Evolutionary conservation across 1,139 yeast species (phyloP).

Genomic region (Taphrina populina): DNA sequence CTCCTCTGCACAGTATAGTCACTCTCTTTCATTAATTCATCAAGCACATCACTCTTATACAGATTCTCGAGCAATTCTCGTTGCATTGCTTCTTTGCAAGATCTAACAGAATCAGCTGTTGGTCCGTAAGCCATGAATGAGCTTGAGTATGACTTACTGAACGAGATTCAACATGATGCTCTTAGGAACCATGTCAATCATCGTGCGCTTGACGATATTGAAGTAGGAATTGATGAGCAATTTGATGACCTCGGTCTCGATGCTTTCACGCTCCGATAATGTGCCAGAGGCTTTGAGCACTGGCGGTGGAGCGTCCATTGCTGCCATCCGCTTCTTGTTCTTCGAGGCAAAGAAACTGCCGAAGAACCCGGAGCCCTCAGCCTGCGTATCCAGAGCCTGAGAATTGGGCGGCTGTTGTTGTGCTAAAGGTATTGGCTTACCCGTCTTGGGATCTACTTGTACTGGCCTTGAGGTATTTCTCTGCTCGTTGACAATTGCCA

Average conservation of each 20-base stretch:
- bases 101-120: conserved; percentile 14
- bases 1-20: conserved; percentile 92
- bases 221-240: conserved; percentile 85
- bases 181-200: conserved; percentile 90
- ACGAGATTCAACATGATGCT: conserved; percentile 92
- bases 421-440: conserved; percentile 53
- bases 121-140: conserved; percentile 1
- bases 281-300: conserved; percentile 92
- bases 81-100: conserved; percentile 82
- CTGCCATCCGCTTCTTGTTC: conserved; percentile 89
- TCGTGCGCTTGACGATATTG: conserved; percentile 88
- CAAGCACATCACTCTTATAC: conserved; percentile 72
- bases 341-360: conserved; percentile 92
- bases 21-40: conserved; percentile 81
- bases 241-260: conserved; percentile 96
- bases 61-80: conserved; percentile 83
- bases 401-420: conserved; percentile 35
- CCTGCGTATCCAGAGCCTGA: conserved; percentile 38
- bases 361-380: conserved; percentile 65
- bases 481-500: conserved; percentile 90
- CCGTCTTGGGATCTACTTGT: conserved; percentile 88
- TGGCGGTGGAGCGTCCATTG: conserved; percentile 91
- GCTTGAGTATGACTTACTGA: conserved; percentile 36
- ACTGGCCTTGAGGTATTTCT: conserved; percentile 79
- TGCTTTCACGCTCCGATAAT: conserved; percentile 90